Evolutionary conservation across 192 early-diverging fungal genomes (phyloP).

Genomic region (Anaeromyces robustus): DNA sequence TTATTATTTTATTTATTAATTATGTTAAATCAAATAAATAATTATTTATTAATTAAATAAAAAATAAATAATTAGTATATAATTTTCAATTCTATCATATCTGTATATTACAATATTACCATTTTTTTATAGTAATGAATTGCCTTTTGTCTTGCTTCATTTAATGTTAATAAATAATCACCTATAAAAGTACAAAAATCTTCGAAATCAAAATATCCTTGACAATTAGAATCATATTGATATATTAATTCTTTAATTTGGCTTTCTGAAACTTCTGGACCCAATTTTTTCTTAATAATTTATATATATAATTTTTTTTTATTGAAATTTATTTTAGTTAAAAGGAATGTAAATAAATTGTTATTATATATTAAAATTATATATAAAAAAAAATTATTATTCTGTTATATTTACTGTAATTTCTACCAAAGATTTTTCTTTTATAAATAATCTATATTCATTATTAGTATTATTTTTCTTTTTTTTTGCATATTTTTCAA

Average conservation of each 20-base stretch:
- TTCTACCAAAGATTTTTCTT: not conserved
- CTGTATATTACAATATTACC: no score
- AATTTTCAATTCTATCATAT: no score
- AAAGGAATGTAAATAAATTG: not conserved
- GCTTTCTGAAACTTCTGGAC: not conserved
- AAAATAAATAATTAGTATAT: no score
- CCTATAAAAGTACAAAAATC: not conserved
- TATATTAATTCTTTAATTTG: not conserved
- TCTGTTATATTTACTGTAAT: not conserved
- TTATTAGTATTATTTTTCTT: not conserved
- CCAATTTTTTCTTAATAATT: not conserved
- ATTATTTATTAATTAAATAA: no score
- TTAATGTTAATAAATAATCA: not conserved
- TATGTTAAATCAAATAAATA: no score
- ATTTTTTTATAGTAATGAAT: not conserved
- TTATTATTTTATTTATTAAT: no score
- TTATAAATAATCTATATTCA: not conserved
- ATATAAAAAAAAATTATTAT: no score
- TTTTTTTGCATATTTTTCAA: not conserved
- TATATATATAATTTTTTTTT: no score
- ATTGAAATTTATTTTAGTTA: not conserved
- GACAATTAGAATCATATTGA: not conserved
- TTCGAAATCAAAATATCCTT: not conserved
- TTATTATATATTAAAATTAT: not conserved
- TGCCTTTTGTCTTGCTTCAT: not conserved